Base-by-base conservation (phyloP, 2,329 filamentous ascomycete genomes). In the Verticillium nonalfalfae region DNA sequence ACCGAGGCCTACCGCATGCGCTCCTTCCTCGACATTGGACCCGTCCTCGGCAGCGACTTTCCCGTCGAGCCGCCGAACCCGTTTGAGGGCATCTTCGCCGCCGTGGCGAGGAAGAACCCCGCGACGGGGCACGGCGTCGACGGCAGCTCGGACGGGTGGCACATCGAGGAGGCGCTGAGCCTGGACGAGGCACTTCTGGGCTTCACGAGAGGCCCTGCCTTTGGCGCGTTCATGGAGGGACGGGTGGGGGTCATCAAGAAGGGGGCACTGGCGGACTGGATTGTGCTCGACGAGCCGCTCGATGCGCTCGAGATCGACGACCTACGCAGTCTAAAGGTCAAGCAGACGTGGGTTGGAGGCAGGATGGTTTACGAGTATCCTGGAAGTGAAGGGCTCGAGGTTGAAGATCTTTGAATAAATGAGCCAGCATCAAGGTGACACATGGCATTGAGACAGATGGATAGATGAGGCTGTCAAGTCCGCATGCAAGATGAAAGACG, bases 41-140 rank as follows among this genome's bases (percentile, higher is more conserved):
- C 84, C 4, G 74, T 90, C 1, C 78, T 91, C 1, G 88, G 88
- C 2, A 89, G 85, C 57, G 88, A 90, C 68, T 90, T 90, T 66
- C 88, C 88, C 40, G 88, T 91, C 7, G 88, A 90, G 70, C 88
- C 87, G 2, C 82, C 87, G 0, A 82, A 85, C 66, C 85, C 88
- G 1, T 88, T 89, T 65, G 81, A 87, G 60, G 88, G 88, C 18
- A 85, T 90, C 45, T 90, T 89, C 66, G 87, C 88, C 3, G 88
- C 88, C 2, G 79, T 89, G 1, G 81, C 86, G 13, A 78, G 88
- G 60, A 81, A 80, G 52, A 85, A 76, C 63, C 88, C 88, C 1
- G 77, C 77, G 56, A 85, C 85, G 0, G 83, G 82, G 0, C 75
- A 73, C 1, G 81, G 81, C 18, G 72, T 78, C 7, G 73, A 78